These are phyloP conservation scores for Suhomyces ambrosiae DNA, from an alignment of 1,139 yeast genomes.

Conservation along the genomic window DNA sequence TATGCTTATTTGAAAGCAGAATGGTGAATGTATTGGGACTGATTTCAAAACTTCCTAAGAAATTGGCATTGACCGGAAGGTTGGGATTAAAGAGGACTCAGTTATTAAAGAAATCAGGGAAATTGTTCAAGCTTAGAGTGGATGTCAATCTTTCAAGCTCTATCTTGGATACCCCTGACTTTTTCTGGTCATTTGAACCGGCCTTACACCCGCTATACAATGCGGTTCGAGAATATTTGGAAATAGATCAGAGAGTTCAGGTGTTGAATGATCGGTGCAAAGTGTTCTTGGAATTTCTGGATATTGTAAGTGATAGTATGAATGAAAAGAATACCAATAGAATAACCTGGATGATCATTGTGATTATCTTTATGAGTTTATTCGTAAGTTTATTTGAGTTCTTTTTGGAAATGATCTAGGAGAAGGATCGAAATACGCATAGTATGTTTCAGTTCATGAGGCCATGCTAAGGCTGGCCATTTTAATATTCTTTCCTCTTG, in stretches of 20 bases:
- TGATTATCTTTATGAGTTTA: slow-evolving; percentile 77
- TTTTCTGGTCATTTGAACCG: slow-evolving; percentile 96
- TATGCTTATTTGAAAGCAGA: slow-evolving; percentile 87
- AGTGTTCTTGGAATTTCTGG: slow-evolving; percentile 90
- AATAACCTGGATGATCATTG: slow-evolving; percentile 87
- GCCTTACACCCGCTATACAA: slow-evolving; percentile 88
- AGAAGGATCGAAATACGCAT: too few relatives aligned
- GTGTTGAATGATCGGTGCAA: slow-evolving; percentile 92
- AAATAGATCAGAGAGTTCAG: slow-evolving; percentile 91
- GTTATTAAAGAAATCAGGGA: slow-evolving; percentile 83
- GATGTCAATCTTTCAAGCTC: slow-evolving; percentile 92
- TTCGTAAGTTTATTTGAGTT: slow-evolving; percentile 59
- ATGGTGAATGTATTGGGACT: slow-evolving; percentile 84
- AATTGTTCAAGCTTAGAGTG: slow-evolving; percentile 82
- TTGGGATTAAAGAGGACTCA: slow-evolving; percentile 79
- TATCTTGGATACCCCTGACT: slow-evolving; percentile 91
- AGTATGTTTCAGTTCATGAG: too few relatives aligned
- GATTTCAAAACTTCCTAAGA: slow-evolving; percentile 84
- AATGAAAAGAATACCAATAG: slow-evolving; percentile 91
- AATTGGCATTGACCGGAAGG: slow-evolving; percentile 86
- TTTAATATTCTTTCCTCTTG: too few relatives aligned
- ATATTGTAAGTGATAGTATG: slow-evolving; percentile 88
- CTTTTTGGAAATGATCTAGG: slow-evolving; percentile 36
- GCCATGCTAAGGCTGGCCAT: too few relatives aligned
- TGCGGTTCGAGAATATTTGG: slow-evolving; percentile 89